Conservation (phyloP, 306 rosid species). For the Albizia julibrissin region DNA sequence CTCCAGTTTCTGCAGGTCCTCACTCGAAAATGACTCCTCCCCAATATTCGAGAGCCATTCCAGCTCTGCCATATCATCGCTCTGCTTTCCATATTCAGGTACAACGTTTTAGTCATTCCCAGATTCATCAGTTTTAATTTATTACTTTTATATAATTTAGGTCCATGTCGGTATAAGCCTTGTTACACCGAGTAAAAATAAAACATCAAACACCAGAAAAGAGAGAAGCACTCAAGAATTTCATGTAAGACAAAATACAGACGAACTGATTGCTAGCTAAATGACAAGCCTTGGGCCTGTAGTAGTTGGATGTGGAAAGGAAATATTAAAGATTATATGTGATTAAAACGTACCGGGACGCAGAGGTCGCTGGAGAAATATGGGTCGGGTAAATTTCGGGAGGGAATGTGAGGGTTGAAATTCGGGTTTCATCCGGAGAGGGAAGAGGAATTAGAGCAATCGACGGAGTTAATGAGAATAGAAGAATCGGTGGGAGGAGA, state of each 20-base stretch:
- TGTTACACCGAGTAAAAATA: background rate
- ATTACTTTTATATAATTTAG: background rate
- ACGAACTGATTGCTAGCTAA: background rate
- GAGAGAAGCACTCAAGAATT: background rate
- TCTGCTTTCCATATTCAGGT: constrained; percentile 42
- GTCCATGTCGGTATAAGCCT: background rate
- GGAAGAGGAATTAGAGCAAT: constrained; percentile 57
- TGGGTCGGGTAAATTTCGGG: constrained; percentile 38
- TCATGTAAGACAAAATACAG: background rate
- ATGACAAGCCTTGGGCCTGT: constrained; percentile 8
- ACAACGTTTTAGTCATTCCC: background rate
- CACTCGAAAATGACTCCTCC: constrained; percentile 86
- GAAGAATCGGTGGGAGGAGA: constrained; percentile 51
- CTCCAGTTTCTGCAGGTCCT: constrained; percentile 77
- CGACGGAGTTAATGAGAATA: constrained; percentile 41
- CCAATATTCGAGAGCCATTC: constrained; percentile 89
- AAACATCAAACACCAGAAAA: background rate
- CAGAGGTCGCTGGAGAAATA: constrained; percentile 74
- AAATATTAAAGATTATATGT: background rate
- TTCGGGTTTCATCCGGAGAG: constrained; percentile 46
- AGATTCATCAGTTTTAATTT: background rate
- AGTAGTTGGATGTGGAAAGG: background rate
- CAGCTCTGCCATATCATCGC: constrained; percentile 82
- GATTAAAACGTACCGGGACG: constrained; percentile 65
- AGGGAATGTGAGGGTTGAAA: constrained; percentile 24